Base-by-base conservation (phyloP, 129 eudicot genomes). In the Scalesia atractyloides region DNA sequence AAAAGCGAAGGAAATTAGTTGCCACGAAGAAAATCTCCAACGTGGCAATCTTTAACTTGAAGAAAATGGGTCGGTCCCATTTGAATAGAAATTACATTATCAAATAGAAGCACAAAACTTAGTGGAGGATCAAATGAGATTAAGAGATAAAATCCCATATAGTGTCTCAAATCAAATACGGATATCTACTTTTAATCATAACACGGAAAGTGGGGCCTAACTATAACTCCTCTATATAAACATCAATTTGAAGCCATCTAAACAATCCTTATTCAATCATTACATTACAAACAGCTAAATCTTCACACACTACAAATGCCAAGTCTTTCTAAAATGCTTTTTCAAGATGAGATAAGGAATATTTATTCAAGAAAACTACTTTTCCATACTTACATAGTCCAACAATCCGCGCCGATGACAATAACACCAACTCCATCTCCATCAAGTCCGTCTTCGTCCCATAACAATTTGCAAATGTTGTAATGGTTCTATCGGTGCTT, bases 401-500 rank as follows among this genome's bases (percentile, higher is more conserved):
- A 57, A 57, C 63, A 20, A 22, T 20, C n/a, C 8, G 63, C 15
- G 15, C 6, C 13, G 33, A 20, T 3, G 62, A 9, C 64, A 58
- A 24, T 14, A 24, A 50, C 56, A 5, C 56, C 19, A 18, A 7
- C 56, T 5, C 56, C 56, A n/a, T 50, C 56, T n/a, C 56, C 56
- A 50, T 50, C 56, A 50, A 50, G 19, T 6, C 19, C 5, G 16
- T 48, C 20, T 15, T 50, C 20, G 5, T 6, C 2, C 12, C 30
- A 24, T 20, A 57, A 9, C 36, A 19, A 56, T 1, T 19, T 3
- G 64, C 5, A 26, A 13, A 58, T 26, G n/a, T 92, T 13, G 94
- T 89, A 7, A 83, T 89, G 97, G 91, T 92, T 7, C 81, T 92
- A 0, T 85, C 94, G 8, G 91, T 92, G 39, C 91, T 92, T 57